Evolutionary conservation across 2,329 filamentous ascomycete species (phyloP), one percentile per base, ranked within the genome.

Genomic region (Pseudopithomyces maydicus): DNA sequence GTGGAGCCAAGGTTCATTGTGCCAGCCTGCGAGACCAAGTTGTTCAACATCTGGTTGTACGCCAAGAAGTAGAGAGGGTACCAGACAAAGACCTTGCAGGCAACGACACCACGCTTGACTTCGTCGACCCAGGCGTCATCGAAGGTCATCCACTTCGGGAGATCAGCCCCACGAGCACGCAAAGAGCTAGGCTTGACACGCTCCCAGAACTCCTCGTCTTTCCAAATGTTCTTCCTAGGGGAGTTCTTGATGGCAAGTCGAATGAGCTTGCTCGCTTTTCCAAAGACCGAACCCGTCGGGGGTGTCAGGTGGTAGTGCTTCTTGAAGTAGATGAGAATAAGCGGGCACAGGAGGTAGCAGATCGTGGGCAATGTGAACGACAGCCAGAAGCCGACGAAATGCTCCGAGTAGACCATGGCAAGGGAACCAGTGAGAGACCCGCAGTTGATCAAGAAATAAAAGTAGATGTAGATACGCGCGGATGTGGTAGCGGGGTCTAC

Each of bases 91-190:
- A 78, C 72, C 23, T 71, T 71, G 69, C 75, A 78, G 2, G 75
- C 73, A 20, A 68, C 60, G 15, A 73, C 54, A 56, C 89, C 89
- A 73, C 90, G 87, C 52, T 82, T 81, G 45, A 92, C 86, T 70
- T 92, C 88, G 54, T 92, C 89, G 6, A 92, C 89, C 88, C 89
- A 92, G 56, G 85, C 85, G 63, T 92, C 90, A 59, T 92, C 89
- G 63, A 91, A 92, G 0, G 87, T 90, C 88, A 92, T 92, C 89
- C 89, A 91, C 0, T 61, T 49, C 0, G 89, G 89, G 33, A 85
- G 83, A 54, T 81, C 68, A 0, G 76, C 74, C 5, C 82, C 77
- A 42, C 57, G 61, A 7, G 64, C 66, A 14, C 56, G 63, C 10
- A 73, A 44, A 10, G 55, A 53, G 45, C 62, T 88, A 3, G 89